Base-by-base conservation (phyloP, 2,329 filamentous ascomycete species). In the Atkinsonella hypoxylon region DNA sequence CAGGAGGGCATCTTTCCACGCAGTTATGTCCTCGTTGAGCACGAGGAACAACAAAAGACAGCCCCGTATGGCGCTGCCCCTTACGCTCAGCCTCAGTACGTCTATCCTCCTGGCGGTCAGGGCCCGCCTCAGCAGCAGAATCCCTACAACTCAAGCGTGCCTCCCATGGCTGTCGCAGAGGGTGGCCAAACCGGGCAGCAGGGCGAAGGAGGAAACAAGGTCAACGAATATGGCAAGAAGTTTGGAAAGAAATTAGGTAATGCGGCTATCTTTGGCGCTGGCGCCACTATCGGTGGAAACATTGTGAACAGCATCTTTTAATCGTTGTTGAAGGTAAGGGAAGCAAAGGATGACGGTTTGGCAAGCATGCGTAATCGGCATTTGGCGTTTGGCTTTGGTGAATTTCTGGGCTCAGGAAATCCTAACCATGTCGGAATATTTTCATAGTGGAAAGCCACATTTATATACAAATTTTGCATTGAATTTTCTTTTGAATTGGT, bases 1-100 rank as follows among this genome's bases (percentile, higher is more conserved):
- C 72, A 80, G 58, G 88, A 95, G 70, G 91, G 91, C 60, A 95
- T 97, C 65, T 97, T 97, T 77, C 91, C 91, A n/a, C 81, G 85
- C 59, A 89, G 79, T 65, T 97, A 97, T 64, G 90, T 95, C 55
- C 73, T 87, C 48, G 70, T 86, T 48, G 82, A 90, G 59, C 76
- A 85, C 57, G 82, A 85, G 66, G 64, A 63, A 56, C 59, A 69
- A 55, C 59, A 69, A 55, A 68, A 74, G 59, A 67, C 47, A n/a
- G 58, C 58, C 22, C 50, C 63, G 45, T 53, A 66, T 66, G 48
- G 55, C 32, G 64, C 65, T 57, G 67, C 61, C 1, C 64, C 62
- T 51, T 69, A 71, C 53, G 70, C 68, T 13, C 67, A 72, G 54
- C 64, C 68, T 13, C 58, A 50, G 38, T 56, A 59, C 36, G 55